A percentile compares a stretch with the other conserved stretches of the same genome.
These are phyloP conservation scores for Fragilaria crotonensis DNA, from an alignment of 108 stramenopile species.

Conservation along the genomic window DNA sequence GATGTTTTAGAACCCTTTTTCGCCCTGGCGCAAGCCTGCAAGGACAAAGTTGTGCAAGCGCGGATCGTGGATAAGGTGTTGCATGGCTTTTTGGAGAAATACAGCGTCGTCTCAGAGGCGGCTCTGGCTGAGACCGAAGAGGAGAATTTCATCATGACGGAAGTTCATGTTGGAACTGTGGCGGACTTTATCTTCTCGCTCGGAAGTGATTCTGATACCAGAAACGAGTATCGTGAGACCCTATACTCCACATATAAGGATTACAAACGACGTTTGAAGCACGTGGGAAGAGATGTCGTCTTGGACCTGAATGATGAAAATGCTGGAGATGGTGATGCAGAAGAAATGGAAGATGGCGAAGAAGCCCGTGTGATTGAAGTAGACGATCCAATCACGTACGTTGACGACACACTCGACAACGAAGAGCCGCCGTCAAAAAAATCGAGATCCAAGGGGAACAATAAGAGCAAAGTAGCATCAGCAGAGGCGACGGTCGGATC, in stretches of 20 bases:
- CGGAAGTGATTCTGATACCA: slow-evolving; percentile 66
- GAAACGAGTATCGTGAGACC: slow-evolving; percentile 55
- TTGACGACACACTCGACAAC: neutral
- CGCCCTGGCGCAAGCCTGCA: slow-evolving; percentile 58
- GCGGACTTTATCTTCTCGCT: slow-evolving; percentile 77
- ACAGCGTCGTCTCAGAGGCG: slow-evolving; percentile 51
- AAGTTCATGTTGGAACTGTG: slow-evolving; percentile 82
- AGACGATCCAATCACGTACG: slow-evolving; percentile 7
- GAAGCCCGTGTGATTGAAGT: slow-evolving; percentile 14
- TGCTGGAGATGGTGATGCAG: too few species aligned
- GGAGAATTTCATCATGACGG: slow-evolving; percentile 34
- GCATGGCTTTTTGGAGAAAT: slow-evolving; percentile 67
- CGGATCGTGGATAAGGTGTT: slow-evolving; percentile 75
- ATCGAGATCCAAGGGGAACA: neutral
- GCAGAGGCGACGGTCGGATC: neutral
- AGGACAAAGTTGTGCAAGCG: slow-evolving; percentile 60
- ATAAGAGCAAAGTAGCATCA: neutral
- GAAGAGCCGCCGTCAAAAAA: neutral
- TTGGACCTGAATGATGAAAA: too few species aligned
- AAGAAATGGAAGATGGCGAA: slow-evolving; percentile 31
- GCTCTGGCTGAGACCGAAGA: slow-evolving; percentile 28
- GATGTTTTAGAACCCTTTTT: slow-evolving; percentile 82
- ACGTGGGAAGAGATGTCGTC: slow-evolving; percentile 65
- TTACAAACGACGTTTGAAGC: slow-evolving; percentile 64
- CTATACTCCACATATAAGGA: slow-evolving; percentile 82